Evolutionary conservation across 78 protist species (phyloP), one percentile per base, ranked within the genome.

Genomic region (Dictyostelium capitatum): DNA sequence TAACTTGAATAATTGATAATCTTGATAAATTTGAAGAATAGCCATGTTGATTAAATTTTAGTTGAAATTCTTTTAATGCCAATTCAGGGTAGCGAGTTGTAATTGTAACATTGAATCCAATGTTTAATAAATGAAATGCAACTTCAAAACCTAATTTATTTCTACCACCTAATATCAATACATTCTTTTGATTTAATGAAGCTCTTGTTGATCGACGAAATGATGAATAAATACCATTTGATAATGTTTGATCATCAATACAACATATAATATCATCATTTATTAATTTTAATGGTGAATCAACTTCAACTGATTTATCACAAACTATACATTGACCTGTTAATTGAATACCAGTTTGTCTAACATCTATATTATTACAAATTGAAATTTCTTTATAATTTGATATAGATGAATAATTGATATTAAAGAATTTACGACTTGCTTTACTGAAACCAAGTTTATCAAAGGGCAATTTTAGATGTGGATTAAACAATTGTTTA

Each of bases 81-180:
- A 23, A 7, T 11, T n/a, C 20, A n/a, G 67, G 67, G 20, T 12
- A 57, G 20, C 67, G 67, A 12, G 67, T 57, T 57, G 67, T 57
- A 57, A 57, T 57, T 57, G 67, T 57, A 9, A 57, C 67, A 57
- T 20, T 57, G 67, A 57, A 57, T n/a, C 67, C 67, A 57, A n/a
- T 20, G 0, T 57, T 57, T 57, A 57, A n/a, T 10, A 57, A n/a
- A n/a, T 10, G 9, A 4, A n/a, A 28, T n/a, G 67, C 67, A 1
- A 57, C 28, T 0, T 57, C 15, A 12, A 57, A 57, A 8, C 32
- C 67, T 0, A 57, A 7, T 9, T 28, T 28, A 57, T n/a, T 28
- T 57, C 67, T 57, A 23, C 67, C 67, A 57, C 67, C 67, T 57
- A 57, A n/a, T n/a, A 57, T 57, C 6, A 57, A 10, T 3, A 57